Evolutionary conservation across 2,329 filamentous ascomycete species (phyloP), one percentile per base, ranked within the genome.

Genomic region (Pestalotiopsis fici): DNA sequence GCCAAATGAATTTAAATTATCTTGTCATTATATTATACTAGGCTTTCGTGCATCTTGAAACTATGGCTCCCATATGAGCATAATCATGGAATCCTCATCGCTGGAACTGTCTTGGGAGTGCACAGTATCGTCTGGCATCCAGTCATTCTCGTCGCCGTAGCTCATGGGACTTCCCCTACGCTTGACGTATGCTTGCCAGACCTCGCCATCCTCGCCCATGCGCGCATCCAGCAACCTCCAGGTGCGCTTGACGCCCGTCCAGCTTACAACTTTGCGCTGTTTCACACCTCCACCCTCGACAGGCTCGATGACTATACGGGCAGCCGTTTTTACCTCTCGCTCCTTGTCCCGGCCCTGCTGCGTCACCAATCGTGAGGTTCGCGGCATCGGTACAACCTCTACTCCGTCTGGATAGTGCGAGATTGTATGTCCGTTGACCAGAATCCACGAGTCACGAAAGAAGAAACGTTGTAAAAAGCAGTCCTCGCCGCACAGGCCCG

Each of bases 111-210:
- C 74, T 35, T 72, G 70, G n/a, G 67, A 66, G 56, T 74, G 72
- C 18, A 69, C 68, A 21, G 62, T 70, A 60, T 74, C 71, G 23
- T 69, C 72, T 2, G 67, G 37, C 13, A 64, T 4, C 65, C 69
- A 59, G 9, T 69, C 65, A 50, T 72, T 70, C 47, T 71, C 60
- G 13, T 74, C 70, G n/a, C 67, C 71, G 25, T 69, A 70, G 23
- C 65, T 35, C 18, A 65, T 67, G 4, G 66, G 60, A 25, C 63
- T 65, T 13, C 70, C 71, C 23, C 63, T 64, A 47, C 65, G 73
- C 74, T 81, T 83, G 21, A 83, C 73, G 56, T 85, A 86, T 0
- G 81, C 82, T 75, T 85, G 83, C 82, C 82, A 82, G 2, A 85
- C 80, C 55, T 78, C 76, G 9, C 82, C 81, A 21, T 77, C 71